Evolutionary conservation across 257 asterid genomes (phyloP), one percentile per base, ranked within the genome.

Genomic region (Primulina eburnea): DNA sequence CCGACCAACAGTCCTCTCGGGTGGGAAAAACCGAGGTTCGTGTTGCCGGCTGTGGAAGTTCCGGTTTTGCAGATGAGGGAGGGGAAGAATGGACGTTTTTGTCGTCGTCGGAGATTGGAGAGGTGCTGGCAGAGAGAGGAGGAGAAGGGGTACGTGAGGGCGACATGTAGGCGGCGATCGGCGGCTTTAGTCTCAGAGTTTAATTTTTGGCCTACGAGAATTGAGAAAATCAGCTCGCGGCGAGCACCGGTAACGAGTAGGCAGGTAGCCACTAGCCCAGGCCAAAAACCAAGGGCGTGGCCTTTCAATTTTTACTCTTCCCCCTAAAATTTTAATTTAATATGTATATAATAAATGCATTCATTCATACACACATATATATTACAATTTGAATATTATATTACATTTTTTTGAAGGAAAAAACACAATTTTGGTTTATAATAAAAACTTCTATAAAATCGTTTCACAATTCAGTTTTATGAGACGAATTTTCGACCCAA

Each of bases 1-100:
- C 96, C 3, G 97, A 86, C 99, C 99, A 93, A 71, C 96, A 86
- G 79, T 93, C 99, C 73, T 92, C 96, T 26, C 96, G 84, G 55
- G 75, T 69, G 5, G 92, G 92, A 58, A 89, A 82, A 18, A 26
- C 75, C 40, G 88, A 78, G 38, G 87, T 72, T 32, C 85, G 71
- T 8, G 80, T 0, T 8, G 80, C 40, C 79, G 84, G 35, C 57
- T 81, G 76, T 60, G 68, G 73, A 0, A 79, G 68, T 18, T 56
- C 56, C 60, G 75, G 65, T 37, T 81, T 76, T 9, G 70, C 21
- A 20, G 83, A 75, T 5, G 69, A 70, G 11, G 64, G 60, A 35
- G 75, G 68, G 17, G 82, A 70, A 12, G 77, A 60, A 5, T 68
- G 67, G 32, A 62, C 57, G 47, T 6, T 76, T 32, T 73, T 34